A percentile compares a stretch with the other conserved stretches of the same genome.
These are phyloP conservation scores for Cicer cuneatum DNA, from an alignment of 306 rosid genomes.

Conservation along the genomic window DNA sequence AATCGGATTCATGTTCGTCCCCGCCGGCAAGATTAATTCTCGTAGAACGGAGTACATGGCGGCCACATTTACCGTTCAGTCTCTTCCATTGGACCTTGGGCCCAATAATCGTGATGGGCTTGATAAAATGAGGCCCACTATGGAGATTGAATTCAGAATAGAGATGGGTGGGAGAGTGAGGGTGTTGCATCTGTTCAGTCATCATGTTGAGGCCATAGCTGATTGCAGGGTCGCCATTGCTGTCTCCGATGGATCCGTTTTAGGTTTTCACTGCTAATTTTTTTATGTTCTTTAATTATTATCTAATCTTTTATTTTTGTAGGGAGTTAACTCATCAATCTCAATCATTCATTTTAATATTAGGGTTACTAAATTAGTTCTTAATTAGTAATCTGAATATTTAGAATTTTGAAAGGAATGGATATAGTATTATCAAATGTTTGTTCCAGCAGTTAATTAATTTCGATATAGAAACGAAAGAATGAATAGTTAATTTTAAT, in stretches of 20 bases:
- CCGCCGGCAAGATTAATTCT: slow-evolving; percentile 79
- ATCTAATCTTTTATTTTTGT: background rate
- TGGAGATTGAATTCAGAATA: slow-evolving; percentile 76
- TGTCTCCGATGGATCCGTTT: slow-evolving; percentile 73
- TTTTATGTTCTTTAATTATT: background rate
- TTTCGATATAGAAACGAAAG: background rate
- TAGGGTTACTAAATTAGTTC: slow-evolving; percentile 1
- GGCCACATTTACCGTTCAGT: slow-evolving; percentile 74
- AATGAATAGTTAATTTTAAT: background rate
- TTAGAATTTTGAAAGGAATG: background rate
- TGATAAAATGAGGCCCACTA: slow-evolving; percentile 50
- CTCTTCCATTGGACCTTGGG: slow-evolving; percentile 54
- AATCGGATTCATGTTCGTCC: slow-evolving; percentile 94
- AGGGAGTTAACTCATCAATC: background rate
- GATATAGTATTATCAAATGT: background rate
- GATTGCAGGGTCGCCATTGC: slow-evolving; percentile 68
- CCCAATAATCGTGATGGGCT: slow-evolving; percentile 34
- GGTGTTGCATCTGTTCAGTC: slow-evolving; percentile 80
- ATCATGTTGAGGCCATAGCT: slow-evolving; percentile 65
- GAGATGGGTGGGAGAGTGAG: slow-evolving; percentile 77
- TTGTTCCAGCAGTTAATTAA: background rate
- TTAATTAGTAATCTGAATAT: background rate
- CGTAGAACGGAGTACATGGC: slow-evolving; percentile 75
- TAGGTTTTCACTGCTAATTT: slow-evolving; percentile 81
- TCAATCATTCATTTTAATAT: no score